Percentiles rank a stretch among this genome's conserved stretches.
Evolutionary conservation across 306 rosid species (phyloP).

Genomic region (Glycine tomentella): DNA sequence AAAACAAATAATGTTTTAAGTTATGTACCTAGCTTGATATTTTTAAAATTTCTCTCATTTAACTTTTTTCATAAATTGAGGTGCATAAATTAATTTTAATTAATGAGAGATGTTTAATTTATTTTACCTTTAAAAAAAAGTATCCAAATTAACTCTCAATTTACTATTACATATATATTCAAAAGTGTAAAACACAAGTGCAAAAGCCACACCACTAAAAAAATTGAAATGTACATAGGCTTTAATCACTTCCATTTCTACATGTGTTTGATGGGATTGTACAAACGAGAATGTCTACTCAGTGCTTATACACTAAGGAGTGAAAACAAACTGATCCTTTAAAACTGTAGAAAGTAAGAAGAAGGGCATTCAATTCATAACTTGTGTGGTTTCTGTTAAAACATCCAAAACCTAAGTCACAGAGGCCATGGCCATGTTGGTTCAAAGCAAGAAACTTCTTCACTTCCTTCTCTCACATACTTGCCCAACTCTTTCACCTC

Average conservation of each 20-base stretch:
- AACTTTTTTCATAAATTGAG: too few relatives aligned
- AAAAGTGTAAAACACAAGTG: neutral
- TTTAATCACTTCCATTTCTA: slow-evolving; percentile 45
- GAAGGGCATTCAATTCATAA: slow-evolving; percentile 36
- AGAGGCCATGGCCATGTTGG: slow-evolving; percentile 69
- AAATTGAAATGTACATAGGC: neutral
- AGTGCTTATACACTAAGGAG: too few relatives aligned
- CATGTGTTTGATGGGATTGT: slow-evolving; percentile 44
- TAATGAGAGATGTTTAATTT: neutral
- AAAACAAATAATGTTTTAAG: too few relatives aligned
- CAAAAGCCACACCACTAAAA: neutral
- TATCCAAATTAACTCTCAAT: neutral
- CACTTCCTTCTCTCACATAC: slow-evolving; percentile 64
- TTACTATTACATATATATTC: neutral
- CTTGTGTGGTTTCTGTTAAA: slow-evolving; percentile 45
- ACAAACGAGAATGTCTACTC: neutral
- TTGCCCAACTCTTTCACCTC: slow-evolving; percentile 67
- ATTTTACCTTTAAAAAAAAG: neutral
- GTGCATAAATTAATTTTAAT: too few relatives aligned
- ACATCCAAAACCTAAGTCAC: slow-evolving; percentile 61
- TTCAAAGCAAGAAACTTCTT: slow-evolving; percentile 62
- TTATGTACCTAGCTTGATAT: too few relatives aligned
- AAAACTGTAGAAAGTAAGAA: neutral
- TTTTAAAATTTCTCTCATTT: too few relatives aligned
- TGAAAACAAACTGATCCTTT: too few relatives aligned